phyloP scores from a whole-genome alignment of 371 early-diverging fungal genomes.

The Apophysomyces variabilis region DNA sequence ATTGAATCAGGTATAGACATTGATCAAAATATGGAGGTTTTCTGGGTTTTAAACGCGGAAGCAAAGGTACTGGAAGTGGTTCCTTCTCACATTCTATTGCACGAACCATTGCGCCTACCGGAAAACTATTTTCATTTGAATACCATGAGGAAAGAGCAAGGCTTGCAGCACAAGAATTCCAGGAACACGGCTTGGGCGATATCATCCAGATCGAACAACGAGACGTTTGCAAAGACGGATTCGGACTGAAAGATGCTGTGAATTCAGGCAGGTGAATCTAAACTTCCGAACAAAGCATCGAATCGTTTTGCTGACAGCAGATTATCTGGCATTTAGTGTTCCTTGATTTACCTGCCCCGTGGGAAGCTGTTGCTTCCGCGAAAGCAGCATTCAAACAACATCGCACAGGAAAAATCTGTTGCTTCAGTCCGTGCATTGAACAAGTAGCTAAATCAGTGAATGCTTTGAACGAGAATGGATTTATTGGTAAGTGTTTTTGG shows the following conservation, averaged over 20 bases:
- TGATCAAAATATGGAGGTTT: neutral
- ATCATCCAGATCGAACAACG: slow-evolving; percentile 75
- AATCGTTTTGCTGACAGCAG: neutral
- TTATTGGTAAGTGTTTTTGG: slow-evolving; percentile 59
- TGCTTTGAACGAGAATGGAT: slow-evolving; percentile 79
- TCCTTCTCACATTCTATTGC: slow-evolving; percentile 95
- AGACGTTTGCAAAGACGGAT: slow-evolving; percentile 93
- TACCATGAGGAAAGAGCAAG: slow-evolving; percentile 84
- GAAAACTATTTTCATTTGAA: slow-evolving; percentile 92
- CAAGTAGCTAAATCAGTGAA: slow-evolving; percentile 85
- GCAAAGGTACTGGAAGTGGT: slow-evolving; percentile 89
- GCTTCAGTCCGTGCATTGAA: slow-evolving; percentile 96
- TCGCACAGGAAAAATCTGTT: slow-evolving; percentile 83
- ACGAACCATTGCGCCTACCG: slow-evolving; percentile 84
- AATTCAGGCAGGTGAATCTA: slow-evolving; percentile 65
- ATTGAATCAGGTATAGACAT: slow-evolving; percentile 80
- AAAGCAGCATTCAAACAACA: slow-evolving; percentile 82
- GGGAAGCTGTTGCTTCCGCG: slow-evolving; percentile 89
- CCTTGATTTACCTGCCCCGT: slow-evolving; percentile 95
- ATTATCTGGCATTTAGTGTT: slow-evolving; percentile 68
- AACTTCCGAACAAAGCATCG: no score
- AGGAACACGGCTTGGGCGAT: slow-evolving; percentile 72
- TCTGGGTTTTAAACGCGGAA: neutral
- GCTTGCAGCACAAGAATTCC: slow-evolving; percentile 80
- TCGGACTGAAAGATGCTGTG: slow-evolving; percentile 72